These are phyloP conservation scores for Penicillium maclennaniae DNA, from an alignment of 495 filamentous ascomycete species.

Conservation along the genomic window DNA sequence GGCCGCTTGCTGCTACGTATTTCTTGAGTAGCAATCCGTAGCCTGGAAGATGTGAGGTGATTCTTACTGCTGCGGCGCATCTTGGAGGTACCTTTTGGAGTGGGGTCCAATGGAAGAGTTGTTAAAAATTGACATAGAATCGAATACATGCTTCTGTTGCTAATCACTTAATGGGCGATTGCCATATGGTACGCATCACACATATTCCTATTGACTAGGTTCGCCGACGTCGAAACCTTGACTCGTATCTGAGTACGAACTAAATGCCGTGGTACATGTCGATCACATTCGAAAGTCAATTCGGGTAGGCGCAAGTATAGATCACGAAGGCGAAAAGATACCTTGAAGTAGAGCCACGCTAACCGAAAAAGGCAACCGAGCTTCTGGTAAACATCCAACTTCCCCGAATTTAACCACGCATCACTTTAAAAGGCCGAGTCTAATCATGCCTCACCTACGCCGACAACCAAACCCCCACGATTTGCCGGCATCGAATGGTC, in stretches of 20 bases:
- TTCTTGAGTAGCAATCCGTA: conserved; percentile 3
- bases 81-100: too few relatives aligned
- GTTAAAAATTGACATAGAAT: too few relatives aligned
- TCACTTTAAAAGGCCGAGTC: not conserved
- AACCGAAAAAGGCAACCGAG: conserved; percentile 1
- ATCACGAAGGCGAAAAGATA: not conserved
- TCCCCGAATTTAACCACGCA: not conserved
- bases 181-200: not conserved
- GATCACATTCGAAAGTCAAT: too few relatives aligned
- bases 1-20: conserved; percentile 6
- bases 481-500: conserved; percentile 6
- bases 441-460: conserved; percentile 24
- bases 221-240: too few relatives aligned
- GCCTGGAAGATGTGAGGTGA: not conserved
- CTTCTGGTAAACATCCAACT: not conserved
- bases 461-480: conserved; percentile 22
- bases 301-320: too few relatives aligned
- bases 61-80: too few relatives aligned
- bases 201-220: not conserved
- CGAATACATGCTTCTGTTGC: too few relatives aligned
- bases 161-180: not conserved
- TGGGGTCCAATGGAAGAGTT: too few relatives aligned
- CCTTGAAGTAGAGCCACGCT: not conserved
- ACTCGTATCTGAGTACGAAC: too few relatives aligned
- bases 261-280: too few relatives aligned